Evolutionary conservation across 108 stramenopile genomes (phyloP), one percentile per base, ranked within the genome.

Genomic region (Seminavis robusta): DNA sequence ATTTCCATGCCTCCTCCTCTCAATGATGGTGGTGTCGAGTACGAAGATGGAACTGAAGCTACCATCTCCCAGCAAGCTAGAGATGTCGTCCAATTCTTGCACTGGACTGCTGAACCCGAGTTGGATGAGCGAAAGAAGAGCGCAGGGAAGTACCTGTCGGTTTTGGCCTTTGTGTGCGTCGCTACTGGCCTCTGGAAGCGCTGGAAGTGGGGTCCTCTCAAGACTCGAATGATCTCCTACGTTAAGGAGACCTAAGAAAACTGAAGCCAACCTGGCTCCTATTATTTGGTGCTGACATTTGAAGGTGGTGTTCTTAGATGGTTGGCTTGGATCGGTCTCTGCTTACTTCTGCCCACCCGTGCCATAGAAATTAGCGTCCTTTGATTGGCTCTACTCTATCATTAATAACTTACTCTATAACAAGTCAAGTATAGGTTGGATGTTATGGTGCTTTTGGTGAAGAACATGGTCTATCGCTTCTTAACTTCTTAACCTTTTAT

Each of bases 1-100:
- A 99, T 99, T 75, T 90, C 96, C 73, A 99, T 99, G 98, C 95
- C 97, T 39, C 94, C 94, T 31, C 98, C 97, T 55, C 80, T 99
- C 28, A 72, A 69, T 52, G 98, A 99, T 73, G 97, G 90, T 33
- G 95, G 94, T 36, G 90, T 98, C 16, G 97, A 98, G 69, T 98
- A 96, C 65, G 92, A 92, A 41, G 98, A 98, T 63, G 97, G 98
- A 25, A 98, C 97, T n/a, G 77, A 76, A 4, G 95, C 98, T 32
- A 98, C 97, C 31, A 90, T 91, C 34, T 87, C 95, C 29, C 97
- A 98, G 80, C 88, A 93, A 70, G 90, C 94, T 5, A 83, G 73
- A 55, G 93, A 94, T 62, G 81, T 94, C 45, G 83, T 74, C 31
- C 79, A 90, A 55, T 94, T 94, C 59, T 60, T 94, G 39, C 76